Evolutionary conservation across 2,329 filamentous ascomycete species (phyloP), one percentile per base, ranked within the genome.

Genomic region (Diaporthe sp.): DNA sequence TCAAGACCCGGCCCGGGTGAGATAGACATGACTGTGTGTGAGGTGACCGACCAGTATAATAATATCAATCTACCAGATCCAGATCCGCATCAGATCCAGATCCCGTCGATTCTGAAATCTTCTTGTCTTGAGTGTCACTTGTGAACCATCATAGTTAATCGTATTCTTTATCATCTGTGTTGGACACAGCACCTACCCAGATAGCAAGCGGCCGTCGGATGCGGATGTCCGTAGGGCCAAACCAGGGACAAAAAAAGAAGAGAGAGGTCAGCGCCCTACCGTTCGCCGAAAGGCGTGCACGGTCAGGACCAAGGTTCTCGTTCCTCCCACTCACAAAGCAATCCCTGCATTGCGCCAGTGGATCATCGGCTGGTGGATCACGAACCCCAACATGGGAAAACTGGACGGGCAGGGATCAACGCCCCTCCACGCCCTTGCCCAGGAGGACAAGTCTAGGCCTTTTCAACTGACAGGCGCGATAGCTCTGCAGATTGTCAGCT

Each of bases 281-380:
- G 65, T 53, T 53, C 9, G 65, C 46, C 65, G 65, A 68, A 68
- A 68, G 65, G 65, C 65, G 65, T 68, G 65, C 65, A 68, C 65
- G 65, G 65, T 28, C 65, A 68, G 28, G 65, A 19, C 31, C 65
- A 68, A 68, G 65, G 65, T 53, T 68, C 46, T 68, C 31, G 65
- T 68, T 68, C 65, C 65, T 53, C 65, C 65, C 53, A 68, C 34
- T 53, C 65, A 68, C 65, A 68, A 68, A 68, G 65, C 65, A 51
- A 68, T 68, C 65, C 65, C 65, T 68, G 65, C 65, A 68, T 15
- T 46, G 46, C 65, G 46, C 65, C 65, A 53, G 46, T 68, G 65
- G 62, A 53, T 68, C 65, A 39, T 39, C 65, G 65, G 31, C 34
- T 37, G 62, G 62, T 51, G 62, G 62, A 51, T 39, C 46, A 53